Percentiles rank a stretch among this genome's conserved stretches.
Evolutionary conservation across 495 filamentous ascomycete genomes (phyloP).

Genomic region (Penicillium diatomitis): DNA sequence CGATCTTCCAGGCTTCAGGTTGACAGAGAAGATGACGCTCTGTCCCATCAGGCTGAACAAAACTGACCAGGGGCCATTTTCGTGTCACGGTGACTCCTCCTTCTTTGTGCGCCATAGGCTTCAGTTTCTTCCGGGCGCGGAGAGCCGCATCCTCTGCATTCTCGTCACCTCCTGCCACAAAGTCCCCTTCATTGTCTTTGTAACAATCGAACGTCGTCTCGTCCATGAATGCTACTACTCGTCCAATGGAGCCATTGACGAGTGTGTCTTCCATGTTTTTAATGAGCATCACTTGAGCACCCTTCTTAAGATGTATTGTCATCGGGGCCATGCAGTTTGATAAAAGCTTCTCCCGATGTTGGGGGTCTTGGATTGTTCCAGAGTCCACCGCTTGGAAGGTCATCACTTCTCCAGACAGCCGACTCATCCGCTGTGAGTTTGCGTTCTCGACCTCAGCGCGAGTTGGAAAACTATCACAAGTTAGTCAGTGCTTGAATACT

Average conservation of each 20-base stretch:
- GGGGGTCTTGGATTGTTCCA: constrained; percentile 60
- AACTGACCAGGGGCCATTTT: constrained; percentile 75
- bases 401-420: constrained; percentile 56
- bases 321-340: constrained; percentile 87
- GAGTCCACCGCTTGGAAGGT: constrained; percentile 64
- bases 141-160: constrained; percentile 34
- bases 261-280: constrained; percentile 94
- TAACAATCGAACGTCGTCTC: constrained; percentile 66
- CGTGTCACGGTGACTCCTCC: constrained; percentile 22
- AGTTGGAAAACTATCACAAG: constrained; percentile 65
- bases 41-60: constrained; percentile 68
- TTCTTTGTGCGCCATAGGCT: constrained; percentile 32
- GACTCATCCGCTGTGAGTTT: constrained; percentile 63
- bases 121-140: constrained; percentile 41
- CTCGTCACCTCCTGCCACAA: constrained; percentile 27
- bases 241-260: constrained; percentile 89
- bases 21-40: constrained; percentile 70
- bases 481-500: constrained; percentile 22
- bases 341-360: constrained; percentile 66
- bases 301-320: constrained; percentile 71
- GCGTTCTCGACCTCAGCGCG: constrained; percentile 82
- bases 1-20: constrained; percentile 89
- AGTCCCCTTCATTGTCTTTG: constrained; percentile 46
- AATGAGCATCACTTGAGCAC: constrained; percentile 97
- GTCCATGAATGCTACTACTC: constrained; percentile 78